Evolutionary conservation across 2,329 filamentous ascomycete species (phyloP).

Genomic region (Tolypocladium ovalisporum): DNA sequence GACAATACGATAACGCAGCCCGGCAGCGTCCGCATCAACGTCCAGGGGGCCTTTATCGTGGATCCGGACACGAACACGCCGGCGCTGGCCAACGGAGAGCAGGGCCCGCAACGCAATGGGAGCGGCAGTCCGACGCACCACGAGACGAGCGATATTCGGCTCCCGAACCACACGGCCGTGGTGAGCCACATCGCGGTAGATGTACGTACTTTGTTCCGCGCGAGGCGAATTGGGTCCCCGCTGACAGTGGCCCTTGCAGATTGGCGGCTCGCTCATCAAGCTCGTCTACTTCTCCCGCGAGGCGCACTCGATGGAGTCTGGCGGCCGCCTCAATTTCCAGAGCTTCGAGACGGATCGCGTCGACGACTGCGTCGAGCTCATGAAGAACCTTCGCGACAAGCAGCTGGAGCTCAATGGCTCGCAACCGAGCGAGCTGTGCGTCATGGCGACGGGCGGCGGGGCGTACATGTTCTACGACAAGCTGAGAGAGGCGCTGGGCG

Average conservation of each 20-base stretch:
- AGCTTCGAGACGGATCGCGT: constrained; percentile 95
- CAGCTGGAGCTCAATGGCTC: constrained; percentile 68
- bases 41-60: constrained; percentile 92
- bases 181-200: constrained; percentile 97
- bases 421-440: constrained; percentile 60
- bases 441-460: constrained; percentile 93
- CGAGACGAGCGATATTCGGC: constrained; percentile 86
- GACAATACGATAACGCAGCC: constrained; percentile 51
- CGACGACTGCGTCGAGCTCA: constrained; percentile 86
- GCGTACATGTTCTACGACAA: constrained; percentile 95
- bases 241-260: constrained; percentile 39
- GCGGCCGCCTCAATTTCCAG: constrained; percentile 86
- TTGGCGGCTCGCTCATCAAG: constrained; percentile 91
- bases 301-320: constrained; percentile 64
- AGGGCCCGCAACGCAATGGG: constrained; percentile 21
- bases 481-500: constrained; percentile 71
- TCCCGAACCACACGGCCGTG: constrained; percentile 88
- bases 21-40: constrained; percentile 83
- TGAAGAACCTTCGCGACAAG: constrained; percentile 74
- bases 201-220: constrained; percentile 39
- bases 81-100: constrained; percentile 20
- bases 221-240: neutral
- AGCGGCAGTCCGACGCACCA: constrained; percentile 37
- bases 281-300: constrained; percentile 96
- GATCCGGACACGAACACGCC: constrained; percentile 60